These are phyloP conservation scores for Neodidymelliopsis sp. DNA, from an alignment of 2,329 filamentous ascomycete genomes.

Conservation along the genomic window DNA sequence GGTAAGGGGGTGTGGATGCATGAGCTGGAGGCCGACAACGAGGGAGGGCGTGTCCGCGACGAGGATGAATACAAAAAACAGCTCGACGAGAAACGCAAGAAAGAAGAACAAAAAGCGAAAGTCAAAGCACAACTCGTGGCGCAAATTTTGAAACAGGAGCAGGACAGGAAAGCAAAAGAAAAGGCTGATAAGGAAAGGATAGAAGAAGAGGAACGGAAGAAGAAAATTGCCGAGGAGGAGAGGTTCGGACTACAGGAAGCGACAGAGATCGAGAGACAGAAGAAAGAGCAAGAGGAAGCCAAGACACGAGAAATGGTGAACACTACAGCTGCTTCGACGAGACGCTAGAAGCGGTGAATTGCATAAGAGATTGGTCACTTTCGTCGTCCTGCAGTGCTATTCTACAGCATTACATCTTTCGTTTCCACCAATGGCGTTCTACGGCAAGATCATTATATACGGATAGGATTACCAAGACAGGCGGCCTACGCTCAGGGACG, in stretches of 20 bases:
- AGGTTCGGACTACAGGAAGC: no score
- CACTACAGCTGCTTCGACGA: background rate
- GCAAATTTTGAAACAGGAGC: slow-evolving; percentile 17
- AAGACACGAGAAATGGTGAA: background rate
- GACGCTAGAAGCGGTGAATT: background rate
- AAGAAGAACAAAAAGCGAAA: slow-evolving; percentile 22
- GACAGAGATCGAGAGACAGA: slow-evolving; percentile 5
- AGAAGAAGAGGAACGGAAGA: slow-evolving; percentile 6
- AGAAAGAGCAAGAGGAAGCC: background rate
- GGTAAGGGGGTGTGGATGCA: slow-evolving; percentile 52
- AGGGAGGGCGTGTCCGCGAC: slow-evolving; percentile 20
- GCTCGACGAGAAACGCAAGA: slow-evolving; percentile 21
- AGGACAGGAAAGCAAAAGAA: slow-evolving; percentile 13
- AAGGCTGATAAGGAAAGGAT: slow-evolving; percentile 13
- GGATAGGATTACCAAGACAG: no score
- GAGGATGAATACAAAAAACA: slow-evolving; percentile 23
- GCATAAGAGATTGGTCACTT: no score
- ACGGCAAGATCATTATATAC: no score
- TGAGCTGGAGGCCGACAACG: slow-evolving; percentile 31
- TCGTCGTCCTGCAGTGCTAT: no score
- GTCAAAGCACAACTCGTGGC: slow-evolving; percentile 8
- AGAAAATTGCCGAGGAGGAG: background rate
- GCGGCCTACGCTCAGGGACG: no score
- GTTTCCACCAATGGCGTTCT: no score
- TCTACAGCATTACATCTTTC: no score